Base-by-base conservation (phyloP, 129 eudicot genomes). In the Lonicera japonica region DNA sequence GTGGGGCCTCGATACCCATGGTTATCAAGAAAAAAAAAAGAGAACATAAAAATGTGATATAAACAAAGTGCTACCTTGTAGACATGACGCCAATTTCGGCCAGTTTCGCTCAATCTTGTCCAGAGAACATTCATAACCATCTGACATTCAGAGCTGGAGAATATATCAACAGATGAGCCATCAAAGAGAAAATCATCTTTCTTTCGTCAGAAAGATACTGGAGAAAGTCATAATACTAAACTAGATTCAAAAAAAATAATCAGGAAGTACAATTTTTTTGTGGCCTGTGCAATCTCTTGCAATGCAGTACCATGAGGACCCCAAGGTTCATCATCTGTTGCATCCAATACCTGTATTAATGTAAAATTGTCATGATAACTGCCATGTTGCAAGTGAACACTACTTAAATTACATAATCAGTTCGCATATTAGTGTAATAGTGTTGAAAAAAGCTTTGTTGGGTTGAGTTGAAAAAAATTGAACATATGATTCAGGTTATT, bases 71-170 rank as follows among this genome's bases (percentile, higher is more conserved):
- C 56, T 65, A 92, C 99, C 99, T 94, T 94, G 75, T 94, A 94
- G 58, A 85, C 96, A 75, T 68, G 79, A 64, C 99, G 92, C 99
- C 99, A 94, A 69, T 88, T 80, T 73, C 85, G 85, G 60, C 89
- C 96, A 64, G 95, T 94, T 84, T 94, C 96, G 43, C 79, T 77
- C 80, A 94, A 73, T 73, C 96, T 85, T 46, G 95, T 77, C 99
- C 99, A 83, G n/a, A 94, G 80, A 70, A 94, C 99, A 64, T 83
- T 81, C 99, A 94, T 94, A 59, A 88, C 86, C 95, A 94, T 85
- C 83, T 88, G 99, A 66, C 99, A 94, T 50, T 94, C 99, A 51
- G 99, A 75, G 85, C 96, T 94, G 84, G 56, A 75, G 51, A 19
- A 70, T 43, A 75, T 55, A 68, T 41, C 71, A 72, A 66, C 18